Base-by-base conservation (phyloP, 2,329 filamentous ascomycete species). In the Sphaerulina musiva region DNA sequence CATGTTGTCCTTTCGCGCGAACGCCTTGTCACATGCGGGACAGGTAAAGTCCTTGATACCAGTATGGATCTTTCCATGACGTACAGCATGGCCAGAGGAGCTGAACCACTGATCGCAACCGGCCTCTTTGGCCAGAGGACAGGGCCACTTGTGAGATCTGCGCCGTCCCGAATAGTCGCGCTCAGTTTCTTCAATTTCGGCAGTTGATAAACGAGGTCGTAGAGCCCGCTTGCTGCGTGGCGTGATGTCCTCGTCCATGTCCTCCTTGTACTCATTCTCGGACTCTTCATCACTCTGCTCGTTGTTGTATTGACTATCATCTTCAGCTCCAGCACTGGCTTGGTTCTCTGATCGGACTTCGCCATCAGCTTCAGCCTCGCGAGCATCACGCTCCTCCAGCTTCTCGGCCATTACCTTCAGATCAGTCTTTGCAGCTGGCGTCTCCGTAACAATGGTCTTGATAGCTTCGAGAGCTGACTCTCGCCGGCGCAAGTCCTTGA, bases 1-100 rank as follows among this genome's bases (percentile, higher is more conserved):
- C 54, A 56, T 56, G 44, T 56, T 56, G 34, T 56, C 54, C 9
- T 56, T 46, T 14, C 54, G 54, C 20, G 54, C 48, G 39, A 56
- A 56, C 23, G 40, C 20, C 42, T 56, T 52, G 40, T 51, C 45
- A 41, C 54, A 56, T n/a, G 42, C 44, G 9, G 54, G 54, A 38
- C 54, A 56, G 8, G 41, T 32, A 31, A 48, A 41, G 40, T 52
- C 48, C 41, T 53, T 56, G 8, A 48, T 41, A 20, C 54, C 54
- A n/a, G 31, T 45, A 40, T 56, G 54, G 7, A 56, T 48, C 10
- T 49, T 46, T 3, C 44, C 54, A 31, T 56, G 54, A 26, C 54
- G 49, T 6, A 50, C 50, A 31, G 49, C 54, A 39, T 53, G 49
- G 7, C 50, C 45, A 14, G 46, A 39, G 29, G 50, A 53, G 45